Base-by-base conservation (phyloP, 2,329 filamentous ascomycete genomes). In the Colletotrichum spinosum region DNA sequence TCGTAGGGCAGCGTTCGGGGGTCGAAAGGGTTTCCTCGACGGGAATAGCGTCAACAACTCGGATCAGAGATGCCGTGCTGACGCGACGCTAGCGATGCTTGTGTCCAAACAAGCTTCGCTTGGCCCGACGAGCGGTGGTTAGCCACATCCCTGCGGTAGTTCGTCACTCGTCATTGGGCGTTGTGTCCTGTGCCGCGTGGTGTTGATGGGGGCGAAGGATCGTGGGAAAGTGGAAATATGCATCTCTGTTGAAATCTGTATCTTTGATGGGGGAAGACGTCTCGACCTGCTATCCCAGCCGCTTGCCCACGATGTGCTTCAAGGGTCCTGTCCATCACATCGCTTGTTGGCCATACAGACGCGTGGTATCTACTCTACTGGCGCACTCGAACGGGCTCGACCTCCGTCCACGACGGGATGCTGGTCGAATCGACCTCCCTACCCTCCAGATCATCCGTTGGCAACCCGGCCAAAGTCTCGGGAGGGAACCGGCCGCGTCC, bases 91-190 rank as follows among this genome's bases (percentile, higher is more conserved):
- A 33, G 12, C 25, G 38, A 39, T 34, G 17, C 62, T 57, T 62
- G 49, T 25, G 60, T 52, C 37, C 25, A 62, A 65, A 65, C 62
- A 65, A 65, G 62, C 62, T 65, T 62, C 58, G 48, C 52, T 37
- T 12, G 13, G 50, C 12, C 49, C 35, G 38, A 41, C 13, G 55
- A 13, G 15, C 11, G 15, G 8, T 55, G 53, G 41, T 15, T 46
- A 46, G 41, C 53, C 34, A 12, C 38, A 54, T 25, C 38, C 38
- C 51, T 25, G 37, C 25, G 33, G 15, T 38, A 13, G 34, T 54
- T 44, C 2, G 45, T 25, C 17, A 10, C 7, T 49, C 6, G 38
- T 3, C 38, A 41, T 10, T 41, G 38, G 9, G 9, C 6, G 38
- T 41, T 41, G 1, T 41, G 25, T 25, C 25, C 25, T 25, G 25